These are phyloP conservation scores for Phycomyces blakesleeanus DNA, from an alignment of 192 early-diverging fungal genomes.

Conservation along the genomic window DNA sequence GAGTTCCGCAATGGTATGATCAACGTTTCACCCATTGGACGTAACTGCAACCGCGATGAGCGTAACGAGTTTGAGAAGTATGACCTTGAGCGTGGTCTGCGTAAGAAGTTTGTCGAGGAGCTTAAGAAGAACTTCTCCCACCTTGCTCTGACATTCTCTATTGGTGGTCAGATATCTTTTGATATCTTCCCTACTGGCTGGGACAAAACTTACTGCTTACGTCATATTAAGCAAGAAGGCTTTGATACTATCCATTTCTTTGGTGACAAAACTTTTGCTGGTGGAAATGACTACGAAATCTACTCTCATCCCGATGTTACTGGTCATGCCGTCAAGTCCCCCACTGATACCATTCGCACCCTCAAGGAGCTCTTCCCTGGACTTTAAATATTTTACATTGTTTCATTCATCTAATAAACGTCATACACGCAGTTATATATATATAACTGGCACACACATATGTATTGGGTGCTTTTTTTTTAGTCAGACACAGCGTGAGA, in stretches of 20 bases:
- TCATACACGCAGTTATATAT: too few relatives aligned
- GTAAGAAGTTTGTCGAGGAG: slow-evolving; percentile 80
- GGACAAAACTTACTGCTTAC: slow-evolving; percentile 99
- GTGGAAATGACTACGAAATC: slow-evolving; percentile 99
- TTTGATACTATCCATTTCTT: slow-evolving; percentile 96
- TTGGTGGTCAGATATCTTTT: slow-evolving; percentile 97
- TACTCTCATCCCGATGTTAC: slow-evolving; percentile 72
- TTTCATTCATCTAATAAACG: not conserved
- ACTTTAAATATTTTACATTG: slow-evolving; percentile 11
- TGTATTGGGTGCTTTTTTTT: not conserved
- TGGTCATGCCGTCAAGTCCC: slow-evolving; percentile 84
- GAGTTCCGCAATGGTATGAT: slow-evolving; percentile 99
- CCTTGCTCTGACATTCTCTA: slow-evolving; percentile 88
- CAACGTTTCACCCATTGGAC: slow-evolving; percentile 95
- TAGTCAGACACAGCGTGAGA: not conserved
- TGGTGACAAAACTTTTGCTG: slow-evolving; percentile 96
- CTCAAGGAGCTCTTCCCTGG: slow-evolving; percentile 74
- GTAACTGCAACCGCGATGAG: slow-evolving; percentile 87
- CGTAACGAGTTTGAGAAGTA: slow-evolving; percentile 89
- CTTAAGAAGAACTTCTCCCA: slow-evolving; percentile 83
- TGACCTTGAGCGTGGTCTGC: slow-evolving; percentile 81
- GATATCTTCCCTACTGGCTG: slow-evolving; percentile 98
- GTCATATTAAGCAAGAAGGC: slow-evolving; percentile 79
- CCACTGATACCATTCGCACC: slow-evolving; percentile 78
- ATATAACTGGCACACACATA: not conserved